Percentiles rank a stretch among this genome's conserved stretches.
These are phyloP conservation scores for Amanita phalloides DNA, from an alignment of 768 basidiomycete genomes.

Conservation along the genomic window DNA sequence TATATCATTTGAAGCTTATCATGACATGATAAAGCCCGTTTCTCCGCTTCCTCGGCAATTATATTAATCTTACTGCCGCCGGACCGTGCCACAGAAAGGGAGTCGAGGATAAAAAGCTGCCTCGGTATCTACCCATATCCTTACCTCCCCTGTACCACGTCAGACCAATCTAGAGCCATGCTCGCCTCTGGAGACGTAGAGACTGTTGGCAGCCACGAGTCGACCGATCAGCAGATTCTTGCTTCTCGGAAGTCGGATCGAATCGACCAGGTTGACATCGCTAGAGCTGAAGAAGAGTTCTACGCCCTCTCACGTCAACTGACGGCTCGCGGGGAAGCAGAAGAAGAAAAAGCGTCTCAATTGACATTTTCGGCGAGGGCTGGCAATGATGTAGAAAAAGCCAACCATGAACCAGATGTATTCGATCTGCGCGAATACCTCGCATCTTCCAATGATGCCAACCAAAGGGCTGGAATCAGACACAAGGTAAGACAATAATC, in stretches of 20 bases:
- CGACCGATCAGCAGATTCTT: conserved; percentile 17
- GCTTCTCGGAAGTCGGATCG: conserved; percentile 21
- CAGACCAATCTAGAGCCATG: too few relatives aligned
- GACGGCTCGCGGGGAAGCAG: conserved; percentile 17
- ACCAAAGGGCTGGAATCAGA: conserved; percentile 53
- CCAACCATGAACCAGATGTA: conserved; percentile 18
- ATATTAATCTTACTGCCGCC: too few relatives aligned
- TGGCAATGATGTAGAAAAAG: conserved; percentile 36
- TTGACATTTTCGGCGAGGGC: conserved; percentile 11
- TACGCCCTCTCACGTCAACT: conserved; percentile 41
- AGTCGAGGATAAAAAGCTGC: too few relatives aligned
- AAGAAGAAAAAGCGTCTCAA: conserved; percentile 12
- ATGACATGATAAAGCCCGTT: too few relatives aligned
- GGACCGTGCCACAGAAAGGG: too few relatives aligned
- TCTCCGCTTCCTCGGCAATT: too few relatives aligned
- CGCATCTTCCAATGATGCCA: conserved; percentile 53
- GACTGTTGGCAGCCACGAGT: conserved; percentile 37
- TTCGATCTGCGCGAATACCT: conserved; percentile 67
- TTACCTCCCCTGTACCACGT: too few relatives aligned
- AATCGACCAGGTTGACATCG: conserved; percentile 33
- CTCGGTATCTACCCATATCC: too few relatives aligned
- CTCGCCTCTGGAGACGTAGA: conserved; percentile 1
- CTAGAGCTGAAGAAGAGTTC: conserved; percentile 40
- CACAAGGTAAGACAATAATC: conserved; percentile 34
- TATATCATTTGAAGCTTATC: too few relatives aligned